Evolutionary conservation across 352 stramenopile genomes (phyloP), one percentile per base, ranked within the genome.

Genomic region (Pythium dissimile): DNA sequence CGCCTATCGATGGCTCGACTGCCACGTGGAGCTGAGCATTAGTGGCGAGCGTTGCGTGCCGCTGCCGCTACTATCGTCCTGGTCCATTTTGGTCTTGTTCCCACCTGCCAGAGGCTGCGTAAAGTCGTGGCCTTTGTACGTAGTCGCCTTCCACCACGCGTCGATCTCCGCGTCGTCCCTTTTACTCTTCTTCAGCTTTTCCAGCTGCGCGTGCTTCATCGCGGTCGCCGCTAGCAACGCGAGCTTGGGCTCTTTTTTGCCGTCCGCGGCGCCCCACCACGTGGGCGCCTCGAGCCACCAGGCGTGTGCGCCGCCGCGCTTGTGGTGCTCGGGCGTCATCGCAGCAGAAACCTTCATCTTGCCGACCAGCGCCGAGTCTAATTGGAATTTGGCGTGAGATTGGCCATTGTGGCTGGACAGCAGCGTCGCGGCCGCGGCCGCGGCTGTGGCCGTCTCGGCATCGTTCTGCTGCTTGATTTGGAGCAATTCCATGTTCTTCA

Each of bases 121-220:
- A 43, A 83, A 93, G 61, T 93, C 69, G 23, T 69, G 80, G 46
- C 80, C 79, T 69, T 91, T 93, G 75, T 92, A 92, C 30, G 64
- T 77, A 18, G 71, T 64, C 0, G 74, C 59, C 28, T 83, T 88
- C 83, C 83, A 93, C 83, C 83, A 93, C 10, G 70, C 46, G 30
- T 83, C 77, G 4, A 52, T 41, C 6, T 74, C 54, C 28, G 59
- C 62, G 18, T 42, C 44, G 3, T 41, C 37, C 12, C 10, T 20
- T n/a, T 43, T 52, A 20, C 39, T 32, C 16, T 58, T 51, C n/a
- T 59, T 15, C 0, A 55, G 31, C 30, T 62, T 35, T 9, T 67
- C 48, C 2, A 64, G 49, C 54, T 53, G 67, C 43, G 62, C 62
- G 2, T 46, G 48, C 41, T 69, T 59, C 38, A 77, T 47, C 15